These are phyloP conservation scores for Aspergillus sp. DNA, from an alignment of 2,329 filamentous ascomycete species.

Conservation along the genomic window DNA sequence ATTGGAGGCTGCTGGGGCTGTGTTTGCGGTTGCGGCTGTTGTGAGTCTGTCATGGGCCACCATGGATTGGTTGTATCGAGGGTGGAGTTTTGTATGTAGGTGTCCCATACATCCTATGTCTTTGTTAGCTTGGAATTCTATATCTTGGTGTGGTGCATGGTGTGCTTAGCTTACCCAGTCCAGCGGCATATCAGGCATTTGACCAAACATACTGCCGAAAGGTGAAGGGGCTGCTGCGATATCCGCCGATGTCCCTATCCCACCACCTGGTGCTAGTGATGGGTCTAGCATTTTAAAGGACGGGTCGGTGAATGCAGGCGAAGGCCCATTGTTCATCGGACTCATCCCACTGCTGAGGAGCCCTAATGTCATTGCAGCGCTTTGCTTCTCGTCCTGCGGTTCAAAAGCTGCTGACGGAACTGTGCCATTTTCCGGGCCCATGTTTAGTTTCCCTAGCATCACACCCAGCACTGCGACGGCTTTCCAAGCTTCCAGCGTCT, in stretches of 20 bases:
- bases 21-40: conserved; percentile 17
- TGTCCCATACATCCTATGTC: conserved; percentile 58
- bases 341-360: conserved; percentile 58
- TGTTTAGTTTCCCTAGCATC: conserved; percentile 68
- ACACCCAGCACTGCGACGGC: conserved; percentile 71
- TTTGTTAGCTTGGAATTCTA: conserved; percentile 18
- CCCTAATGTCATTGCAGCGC: conserved; percentile 61
- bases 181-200: conserved; percentile 48
- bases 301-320: conserved; percentile 21
- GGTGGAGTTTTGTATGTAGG: conserved; percentile 55
- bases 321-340: conserved; percentile 29
- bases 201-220: conserved; percentile 48
- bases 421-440: conserved; percentile 17
- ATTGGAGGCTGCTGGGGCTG: conserved; percentile 13
- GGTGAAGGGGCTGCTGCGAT: conserved; percentile 42
- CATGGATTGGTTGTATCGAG: conserved; percentile 34
- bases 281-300: conserved; percentile 23
- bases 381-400: conserved; percentile 52
- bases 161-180: conserved; percentile 56
- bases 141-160: not conserved
- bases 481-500: conserved; percentile 85
- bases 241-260: conserved; percentile 21
- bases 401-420: conserved; percentile 22
- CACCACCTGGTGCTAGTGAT: conserved; percentile 14
- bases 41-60: conserved; percentile 31